Conservation (phyloP, 2,329 filamentous ascomycete species). For the Rhinocladiella similis region DNA sequence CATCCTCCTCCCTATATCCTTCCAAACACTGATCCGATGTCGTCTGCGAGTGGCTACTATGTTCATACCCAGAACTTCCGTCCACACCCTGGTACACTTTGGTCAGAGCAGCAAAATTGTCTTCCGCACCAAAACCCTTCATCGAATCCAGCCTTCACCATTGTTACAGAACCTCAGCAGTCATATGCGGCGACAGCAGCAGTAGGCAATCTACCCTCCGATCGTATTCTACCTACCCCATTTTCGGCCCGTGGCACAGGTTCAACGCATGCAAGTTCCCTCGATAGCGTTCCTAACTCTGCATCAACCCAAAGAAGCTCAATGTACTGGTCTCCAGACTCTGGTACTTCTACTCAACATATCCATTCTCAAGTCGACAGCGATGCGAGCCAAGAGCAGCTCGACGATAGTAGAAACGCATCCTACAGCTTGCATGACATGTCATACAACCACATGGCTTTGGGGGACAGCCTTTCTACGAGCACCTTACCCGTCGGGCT, state of each 20-base stretch:
- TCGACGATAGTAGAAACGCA: slow-evolving; percentile 25
- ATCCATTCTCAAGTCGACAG: slow-evolving; percentile 6
- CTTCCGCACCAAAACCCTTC: slow-evolving; percentile 12
- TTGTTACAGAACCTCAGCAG: slow-evolving; percentile 10
- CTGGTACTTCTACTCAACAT: slow-evolving; percentile 6
- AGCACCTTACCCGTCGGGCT: slow-evolving; percentile 1
- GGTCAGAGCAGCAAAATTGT: slow-evolving; percentile 20
- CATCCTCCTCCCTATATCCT: slow-evolving; percentile 40
- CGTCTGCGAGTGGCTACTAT: slow-evolving; percentile 19
- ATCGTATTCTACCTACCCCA: slow-evolving; percentile 20
- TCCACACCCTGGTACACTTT: slow-evolving; percentile 16
- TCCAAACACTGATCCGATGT: slow-evolving; percentile 34
- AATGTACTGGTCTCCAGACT: slow-evolving; percentile 12
- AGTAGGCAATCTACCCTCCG: slow-evolving; percentile 10
- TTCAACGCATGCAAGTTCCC: slow-evolving; percentile 1
- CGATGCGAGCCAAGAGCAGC: slow-evolving; percentile 18
- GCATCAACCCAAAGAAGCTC: slow-evolving; percentile 3
- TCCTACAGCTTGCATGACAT: slow-evolving; percentile 32
- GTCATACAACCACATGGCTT: slow-evolving; percentile 34
- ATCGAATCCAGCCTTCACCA: slow-evolving; percentile 5
- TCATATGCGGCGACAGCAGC: slow-evolving; percentile 10
- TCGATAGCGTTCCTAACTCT: slow-evolving; percentile 10
- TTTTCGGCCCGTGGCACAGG: slow-evolving; percentile 11
- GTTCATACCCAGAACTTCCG: slow-evolving; percentile 14
- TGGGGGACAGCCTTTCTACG: slow-evolving; percentile 25